Evolutionary conservation across 2,329 filamentous ascomycete genomes (phyloP).

Genomic region (Colletotrichum cereale): DNA sequence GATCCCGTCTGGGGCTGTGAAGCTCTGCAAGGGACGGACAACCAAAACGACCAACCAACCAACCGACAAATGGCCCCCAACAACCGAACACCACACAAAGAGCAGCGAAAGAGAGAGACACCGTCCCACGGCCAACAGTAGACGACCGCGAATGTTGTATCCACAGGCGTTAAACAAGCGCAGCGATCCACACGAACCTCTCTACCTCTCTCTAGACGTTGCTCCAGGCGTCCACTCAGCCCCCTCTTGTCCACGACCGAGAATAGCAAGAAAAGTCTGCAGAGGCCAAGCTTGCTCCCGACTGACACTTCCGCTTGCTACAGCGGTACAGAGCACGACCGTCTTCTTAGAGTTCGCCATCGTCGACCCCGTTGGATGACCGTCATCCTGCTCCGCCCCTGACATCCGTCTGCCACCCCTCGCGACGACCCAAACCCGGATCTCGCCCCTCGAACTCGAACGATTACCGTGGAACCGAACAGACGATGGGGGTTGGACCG

Average conservation of each 20-base stretch:
- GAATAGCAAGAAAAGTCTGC: constrained; percentile 19
- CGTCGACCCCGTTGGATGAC: constrained; percentile 15
- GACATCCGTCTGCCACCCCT: not conserved
- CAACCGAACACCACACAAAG: not conserved
- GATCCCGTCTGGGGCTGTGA: constrained; percentile 33
- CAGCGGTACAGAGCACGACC: not conserved
- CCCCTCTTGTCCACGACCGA: constrained; percentile 8
- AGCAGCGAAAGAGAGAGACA: not conserved
- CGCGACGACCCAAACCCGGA: constrained; percentile 1
- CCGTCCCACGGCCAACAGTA: not conserved
- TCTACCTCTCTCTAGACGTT: not conserved
- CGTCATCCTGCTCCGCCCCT: constrained; percentile 9
- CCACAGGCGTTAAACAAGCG: constrained; percentile 10
- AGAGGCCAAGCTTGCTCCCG: constrained; percentile 30
- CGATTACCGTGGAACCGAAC: not conserved
- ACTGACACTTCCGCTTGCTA: constrained; percentile 30
- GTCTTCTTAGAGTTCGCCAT: too few species aligned
- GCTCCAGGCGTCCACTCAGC: constrained; percentile 1
- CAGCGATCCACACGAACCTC: constrained; percentile 13
- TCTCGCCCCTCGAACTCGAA: not conserved
- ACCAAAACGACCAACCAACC: not conserved
- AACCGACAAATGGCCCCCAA: not conserved
- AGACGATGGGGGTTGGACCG: not conserved
- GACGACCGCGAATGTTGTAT: not conserved
- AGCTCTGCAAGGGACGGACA: constrained; percentile 4